Percentiles rank a stretch among this genome's conserved stretches.
Conservation (phyloP, 257 asterid species). For the Nicotiana undulata region DNA sequence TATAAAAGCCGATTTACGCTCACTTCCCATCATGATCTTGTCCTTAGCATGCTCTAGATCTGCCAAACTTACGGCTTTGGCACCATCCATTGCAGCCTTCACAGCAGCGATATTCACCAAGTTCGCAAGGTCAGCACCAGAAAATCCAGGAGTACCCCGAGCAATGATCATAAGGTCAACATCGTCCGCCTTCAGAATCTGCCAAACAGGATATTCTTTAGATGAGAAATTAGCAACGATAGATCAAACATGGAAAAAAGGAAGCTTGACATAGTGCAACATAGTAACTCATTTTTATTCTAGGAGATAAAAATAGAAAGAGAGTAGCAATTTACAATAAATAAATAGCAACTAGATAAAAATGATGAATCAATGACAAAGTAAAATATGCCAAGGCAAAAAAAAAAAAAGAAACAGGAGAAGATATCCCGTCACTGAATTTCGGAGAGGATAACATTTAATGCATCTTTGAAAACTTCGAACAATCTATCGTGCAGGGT, state of each 20-base stretch:
- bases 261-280: background rate
- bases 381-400: background rate
- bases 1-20: constrained; percentile 83
- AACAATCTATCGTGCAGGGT: background rate
- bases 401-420: background rate
- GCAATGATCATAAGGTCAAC: constrained; percentile 81
- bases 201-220: constrained; percentile 7
- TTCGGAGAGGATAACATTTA: background rate
- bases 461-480: background rate
- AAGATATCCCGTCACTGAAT: background rate
- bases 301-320: background rate
- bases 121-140: constrained; percentile 94
- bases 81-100: constrained; percentile 89
- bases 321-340: background rate
- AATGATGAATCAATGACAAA: background rate
- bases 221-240: background rate
- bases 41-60: constrained; percentile 93
- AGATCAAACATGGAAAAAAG: background rate
- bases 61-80: constrained; percentile 60
- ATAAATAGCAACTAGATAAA: background rate
- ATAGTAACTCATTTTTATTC: background rate
- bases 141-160: constrained; percentile 92
- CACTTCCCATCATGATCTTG: constrained; percentile 93
- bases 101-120: constrained; percentile 78
- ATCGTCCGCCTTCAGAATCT: constrained; percentile 89